phyloP scores from a whole-genome alignment of 2,329 filamentous ascomycete species.

The Paradendryphiella salina region DNA sequence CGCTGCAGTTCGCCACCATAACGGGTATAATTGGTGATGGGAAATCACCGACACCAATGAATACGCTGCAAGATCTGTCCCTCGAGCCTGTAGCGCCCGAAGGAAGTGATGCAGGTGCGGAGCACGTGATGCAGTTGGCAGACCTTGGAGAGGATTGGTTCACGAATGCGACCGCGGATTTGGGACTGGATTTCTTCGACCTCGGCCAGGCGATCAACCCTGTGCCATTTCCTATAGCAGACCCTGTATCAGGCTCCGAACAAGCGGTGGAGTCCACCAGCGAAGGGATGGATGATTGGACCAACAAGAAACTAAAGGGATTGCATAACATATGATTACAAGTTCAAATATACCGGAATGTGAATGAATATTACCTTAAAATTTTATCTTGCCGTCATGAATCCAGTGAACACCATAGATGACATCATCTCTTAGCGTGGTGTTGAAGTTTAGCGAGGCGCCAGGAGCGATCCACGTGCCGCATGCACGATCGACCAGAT shows the following conservation, averaged over 20 bases:
- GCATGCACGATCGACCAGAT: constrained; percentile 15
- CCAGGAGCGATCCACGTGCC: constrained; percentile 5
- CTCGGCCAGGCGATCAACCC: constrained; percentile 9
- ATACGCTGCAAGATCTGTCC: constrained; percentile 1
- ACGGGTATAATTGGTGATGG: constrained; percentile 24
- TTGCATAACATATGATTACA: constrained; percentile 18
- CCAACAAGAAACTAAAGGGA: constrained; percentile 22
- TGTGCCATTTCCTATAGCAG: neutral
- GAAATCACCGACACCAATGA: constrained; percentile 1
- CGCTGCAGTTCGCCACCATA: constrained; percentile 31
- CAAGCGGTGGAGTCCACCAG: constrained; percentile 10
- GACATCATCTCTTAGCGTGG: constrained; percentile 15
- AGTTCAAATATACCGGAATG: neutral
- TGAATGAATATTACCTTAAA: neutral
- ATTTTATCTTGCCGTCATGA: constrained; percentile 16
- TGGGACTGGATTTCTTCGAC: constrained; percentile 30
- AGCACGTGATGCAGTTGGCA: constrained; percentile 16
- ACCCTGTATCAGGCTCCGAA: constrained; percentile 12
- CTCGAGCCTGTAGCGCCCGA: constrained; percentile 4
- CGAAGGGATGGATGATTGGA: constrained; percentile 27
- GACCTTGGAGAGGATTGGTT: constrained; percentile 30
- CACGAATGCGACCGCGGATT: constrained; percentile 22
- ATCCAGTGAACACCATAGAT: constrained; percentile 3
- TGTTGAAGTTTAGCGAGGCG: constrained; percentile 5
- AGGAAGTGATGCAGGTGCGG: constrained; percentile 11